Conservation (phyloP, 345 rosid species). For the Pelargonium nanum region DNA sequence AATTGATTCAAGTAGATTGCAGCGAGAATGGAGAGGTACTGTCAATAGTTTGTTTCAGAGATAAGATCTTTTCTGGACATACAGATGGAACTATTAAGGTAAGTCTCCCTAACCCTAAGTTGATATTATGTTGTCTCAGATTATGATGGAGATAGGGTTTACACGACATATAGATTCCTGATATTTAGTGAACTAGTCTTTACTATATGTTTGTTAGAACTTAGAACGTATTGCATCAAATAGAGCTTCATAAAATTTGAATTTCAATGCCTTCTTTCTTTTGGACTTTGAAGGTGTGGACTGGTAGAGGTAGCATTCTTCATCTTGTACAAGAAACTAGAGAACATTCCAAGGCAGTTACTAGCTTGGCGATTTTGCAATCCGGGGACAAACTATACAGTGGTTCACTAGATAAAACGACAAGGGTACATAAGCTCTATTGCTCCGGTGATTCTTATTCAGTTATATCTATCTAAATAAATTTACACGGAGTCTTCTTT, state of each 20-base stretch:
- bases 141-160: background rate
- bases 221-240: too few relatives aligned
- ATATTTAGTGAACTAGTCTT: too few relatives aligned
- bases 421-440: conserved; percentile 22
- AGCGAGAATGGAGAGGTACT: conserved; percentile 49
- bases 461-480: background rate
- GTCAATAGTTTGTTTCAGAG: conserved; percentile 38
- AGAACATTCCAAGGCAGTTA: conserved; percentile 58
- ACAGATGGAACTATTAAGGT: conserved; percentile 73
- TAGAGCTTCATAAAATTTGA: conserved; percentile 2
- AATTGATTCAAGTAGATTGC: conserved; percentile 47
- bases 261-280: conserved; percentile 6
- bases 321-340: conserved; percentile 48
- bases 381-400: conserved; percentile 48
- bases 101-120: background rate
- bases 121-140: background rate
- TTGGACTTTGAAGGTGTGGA: conserved; percentile 47
- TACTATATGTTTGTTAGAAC: too few relatives aligned
- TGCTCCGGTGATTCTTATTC: background rate
- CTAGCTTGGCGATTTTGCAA: conserved; percentile 40
- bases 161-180: too few relatives aligned
- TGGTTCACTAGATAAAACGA: conserved; percentile 58
- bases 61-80: conserved; percentile 62
- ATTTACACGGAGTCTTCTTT: background rate
- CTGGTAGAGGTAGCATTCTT: conserved; percentile 48